Percentiles rank a stretch among this genome's conserved stretches.
These are phyloP conservation scores for Monilinia polystroma DNA, from an alignment of 2,329 filamentous ascomycete genomes.

Conservation along the genomic window DNA sequence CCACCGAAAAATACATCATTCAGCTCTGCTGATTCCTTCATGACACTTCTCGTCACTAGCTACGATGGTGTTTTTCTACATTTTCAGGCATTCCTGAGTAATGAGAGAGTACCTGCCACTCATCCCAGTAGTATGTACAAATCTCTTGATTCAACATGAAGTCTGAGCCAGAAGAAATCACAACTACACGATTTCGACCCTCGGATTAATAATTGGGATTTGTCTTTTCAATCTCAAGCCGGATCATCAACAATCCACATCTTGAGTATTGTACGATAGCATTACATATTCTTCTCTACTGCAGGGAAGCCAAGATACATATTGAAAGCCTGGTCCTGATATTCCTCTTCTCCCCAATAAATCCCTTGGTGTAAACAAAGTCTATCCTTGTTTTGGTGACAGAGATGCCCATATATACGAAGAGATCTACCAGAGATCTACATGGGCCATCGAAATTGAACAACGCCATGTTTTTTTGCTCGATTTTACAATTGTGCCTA, in stretches of 20 bases:
- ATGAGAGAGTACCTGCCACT: background rate
- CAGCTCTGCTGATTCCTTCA: background rate
- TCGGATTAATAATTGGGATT: background rate
- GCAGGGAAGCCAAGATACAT: background rate
- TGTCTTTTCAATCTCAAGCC: background rate
- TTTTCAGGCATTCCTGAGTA: background rate
- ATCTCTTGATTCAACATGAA: background rate
- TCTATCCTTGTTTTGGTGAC: too few species aligned
- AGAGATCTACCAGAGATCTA: background rate
- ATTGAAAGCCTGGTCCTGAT: background rate
- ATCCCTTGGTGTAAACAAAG: too few species aligned
- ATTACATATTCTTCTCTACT: background rate
- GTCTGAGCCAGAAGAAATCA: background rate
- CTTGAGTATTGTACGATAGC: background rate
- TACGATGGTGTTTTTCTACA: background rate
- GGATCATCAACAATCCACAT: background rate
- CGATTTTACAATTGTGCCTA: background rate
- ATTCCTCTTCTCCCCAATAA: background rate
- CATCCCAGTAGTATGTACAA: background rate
- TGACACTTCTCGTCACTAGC: background rate
- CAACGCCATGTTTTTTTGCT: background rate
- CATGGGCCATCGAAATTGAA: background rate
- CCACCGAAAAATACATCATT: background rate
- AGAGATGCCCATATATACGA: too few species aligned
- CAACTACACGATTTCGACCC: background rate